Evolutionary conservation across 73 alveolate genomes (phyloP).

Genomic region (Paramecium sexaurelia): DNA sequence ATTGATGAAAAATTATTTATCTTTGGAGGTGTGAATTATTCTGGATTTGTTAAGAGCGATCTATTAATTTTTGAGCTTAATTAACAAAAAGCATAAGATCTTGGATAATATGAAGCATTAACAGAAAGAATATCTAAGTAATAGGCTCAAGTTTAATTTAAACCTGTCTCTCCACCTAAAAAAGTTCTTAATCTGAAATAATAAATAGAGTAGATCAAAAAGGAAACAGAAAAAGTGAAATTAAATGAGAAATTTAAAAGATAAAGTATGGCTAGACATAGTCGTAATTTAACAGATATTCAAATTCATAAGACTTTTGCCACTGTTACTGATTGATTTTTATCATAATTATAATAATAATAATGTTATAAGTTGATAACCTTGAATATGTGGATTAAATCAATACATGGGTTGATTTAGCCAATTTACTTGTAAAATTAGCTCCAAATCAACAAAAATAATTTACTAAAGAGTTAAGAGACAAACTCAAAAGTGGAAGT

Average conservation of each 20-base stretch:
- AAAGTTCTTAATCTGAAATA: neutral
- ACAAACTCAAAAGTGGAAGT: neutral
- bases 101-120: neutral
- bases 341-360: neutral
- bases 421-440: neutral
- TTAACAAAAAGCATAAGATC: neutral
- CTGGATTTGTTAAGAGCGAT: slow-evolving; percentile 30
- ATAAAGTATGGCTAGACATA: neutral
- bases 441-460: neutral
- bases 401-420: neutral
- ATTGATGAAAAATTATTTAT: neutral
- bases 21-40: slow-evolving; percentile 7
- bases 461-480: neutral
- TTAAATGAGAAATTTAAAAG: neutral
- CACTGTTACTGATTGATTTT: slow-evolving; percentile 37
- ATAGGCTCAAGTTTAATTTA: neutral
- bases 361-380: neutral
- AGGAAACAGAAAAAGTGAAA: neutral
- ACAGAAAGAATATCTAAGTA: neutral
- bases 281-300: neutral
- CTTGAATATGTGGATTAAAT: neutral
- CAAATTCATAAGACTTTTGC: neutral
- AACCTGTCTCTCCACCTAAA: neutral
- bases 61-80: neutral
- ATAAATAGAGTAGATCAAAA: neutral